Percentiles rank a stretch among this genome's conserved stretches.
phyloP scores from a whole-genome alignment of 148 eudicot species.

The Cornus suecica region DNA sequence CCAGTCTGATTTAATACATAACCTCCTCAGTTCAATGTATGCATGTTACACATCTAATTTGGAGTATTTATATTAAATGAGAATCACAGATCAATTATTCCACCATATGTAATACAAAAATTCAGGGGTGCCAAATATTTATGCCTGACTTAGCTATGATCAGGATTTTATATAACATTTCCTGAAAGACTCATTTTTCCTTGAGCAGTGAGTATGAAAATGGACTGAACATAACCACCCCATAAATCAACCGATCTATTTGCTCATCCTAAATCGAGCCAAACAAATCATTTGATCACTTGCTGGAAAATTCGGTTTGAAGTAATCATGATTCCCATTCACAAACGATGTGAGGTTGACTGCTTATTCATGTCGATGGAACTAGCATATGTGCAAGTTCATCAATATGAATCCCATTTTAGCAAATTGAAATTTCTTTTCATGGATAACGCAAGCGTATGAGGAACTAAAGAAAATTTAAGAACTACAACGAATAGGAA shows the following conservation, averaged over 20 bases:
- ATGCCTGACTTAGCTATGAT: no score
- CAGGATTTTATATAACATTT: no score
- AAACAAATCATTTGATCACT: background rate
- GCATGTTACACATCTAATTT: no score
- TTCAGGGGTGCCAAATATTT: background rate
- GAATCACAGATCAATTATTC: no score
- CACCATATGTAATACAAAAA: background rate
- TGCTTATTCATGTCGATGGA: background rate
- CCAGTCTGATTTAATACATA: no score
- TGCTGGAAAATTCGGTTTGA: background rate
- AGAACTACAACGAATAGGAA: slow-evolving; percentile 8
- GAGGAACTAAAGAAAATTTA: background rate
- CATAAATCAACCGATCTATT: background rate
- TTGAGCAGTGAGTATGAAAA: background rate
- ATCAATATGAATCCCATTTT: background rate
- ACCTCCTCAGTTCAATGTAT: no score
- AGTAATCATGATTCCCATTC: no score
- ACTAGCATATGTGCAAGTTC: background rate
- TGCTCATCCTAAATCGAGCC: background rate
- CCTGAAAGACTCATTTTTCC: background rate
- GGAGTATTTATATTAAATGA: no score
- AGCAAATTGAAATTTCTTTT: slow-evolving; percentile 9
- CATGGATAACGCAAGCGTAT: background rate
- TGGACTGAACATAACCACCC: background rate
- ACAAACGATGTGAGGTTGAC: no score